Evolutionary conservation across 202 grass and related monocot genomes (phyloP), one percentile per base, ranked within the genome.

Genomic region (Eragrostis tef): DNA sequence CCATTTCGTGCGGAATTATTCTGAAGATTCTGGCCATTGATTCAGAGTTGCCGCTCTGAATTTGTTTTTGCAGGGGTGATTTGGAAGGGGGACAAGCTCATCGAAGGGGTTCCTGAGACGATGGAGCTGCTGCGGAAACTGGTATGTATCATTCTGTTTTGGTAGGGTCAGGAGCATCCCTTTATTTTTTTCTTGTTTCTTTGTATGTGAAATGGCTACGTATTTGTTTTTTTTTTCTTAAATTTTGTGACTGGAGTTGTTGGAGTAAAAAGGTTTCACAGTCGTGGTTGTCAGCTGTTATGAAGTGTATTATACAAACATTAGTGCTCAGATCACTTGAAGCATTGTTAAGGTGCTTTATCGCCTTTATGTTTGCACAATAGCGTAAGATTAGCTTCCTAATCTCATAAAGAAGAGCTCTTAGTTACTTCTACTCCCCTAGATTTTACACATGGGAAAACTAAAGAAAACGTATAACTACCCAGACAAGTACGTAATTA

Each of bases 31-130:
- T 65, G 11, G 17, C 7, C 67, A 27, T 6, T 53, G 19, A 48
- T 73, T 75, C 31, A 27, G n/a, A 47, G 24, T 19, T 62, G 24
- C 44, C 8, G 13, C 39, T 64, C 6, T 57, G 48, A 41, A 46
- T 74, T 82, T 64, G 10, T 77, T 46, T 15, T 78, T 86, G 3
- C 77, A 94, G 92, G 94, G 29, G 95, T 98, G 47, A 98, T 98
- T 61, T 98, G 95, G 95, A 94, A 94, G 89, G 94, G 94, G 4
- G 94, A 94, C 79, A 77, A 80, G 73, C 88, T 98, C 76, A 94
- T 98, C 64, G 88, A 93, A 29, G 92, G 94, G 36, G 92, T 98
- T 63, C 46, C 86, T 1, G 84, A 87, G 79, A 88, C 92, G 53
- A 73, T 94, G 86, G 75, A 89, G 19, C 58, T 88, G 12, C 77